phyloP scores from a whole-genome alignment of 495 filamentous ascomycete genomes.

The Amorphotheca resinae region DNA sequence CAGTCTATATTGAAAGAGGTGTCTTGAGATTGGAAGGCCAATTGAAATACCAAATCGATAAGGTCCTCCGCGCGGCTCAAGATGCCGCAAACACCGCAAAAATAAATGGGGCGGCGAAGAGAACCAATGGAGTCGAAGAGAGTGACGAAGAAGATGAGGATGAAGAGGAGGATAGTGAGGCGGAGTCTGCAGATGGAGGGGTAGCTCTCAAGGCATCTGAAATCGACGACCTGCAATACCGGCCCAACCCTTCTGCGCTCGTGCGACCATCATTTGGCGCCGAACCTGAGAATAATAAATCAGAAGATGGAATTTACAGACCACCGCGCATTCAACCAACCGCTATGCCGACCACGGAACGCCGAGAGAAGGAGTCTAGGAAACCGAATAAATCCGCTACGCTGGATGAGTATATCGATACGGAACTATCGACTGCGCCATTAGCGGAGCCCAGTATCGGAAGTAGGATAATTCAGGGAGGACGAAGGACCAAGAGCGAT shows the following conservation, averaged over 20 bases:
- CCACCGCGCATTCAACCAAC: slow-evolving; percentile 77
- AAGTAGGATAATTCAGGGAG: slow-evolving; percentile 60
- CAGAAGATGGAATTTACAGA: slow-evolving; percentile 56
- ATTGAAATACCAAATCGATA: slow-evolving; percentile 79
- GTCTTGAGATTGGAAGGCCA: slow-evolving; percentile 78
- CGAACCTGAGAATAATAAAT: slow-evolving; percentile 22
- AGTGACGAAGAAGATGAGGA: slow-evolving; percentile 29
- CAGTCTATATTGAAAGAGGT: slow-evolving; percentile 82
- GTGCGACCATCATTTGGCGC: slow-evolving; percentile 28
- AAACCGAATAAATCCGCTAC: slow-evolving; percentile 54
- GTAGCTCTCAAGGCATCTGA: slow-evolving; percentile 16
- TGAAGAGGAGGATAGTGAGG: slow-evolving; percentile 19
- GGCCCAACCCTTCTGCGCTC: slow-evolving; percentile 51
- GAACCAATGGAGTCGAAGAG: slow-evolving; percentile 4
- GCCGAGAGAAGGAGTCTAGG: slow-evolving; percentile 41
- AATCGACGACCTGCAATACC: slow-evolving; percentile 52
- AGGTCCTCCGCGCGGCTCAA: slow-evolving; percentile 75
- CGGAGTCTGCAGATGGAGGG: slow-evolving; percentile 11
- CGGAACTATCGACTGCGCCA: slow-evolving; percentile 67
- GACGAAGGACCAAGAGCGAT: slow-evolving; percentile 59
- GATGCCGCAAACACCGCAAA: slow-evolving; percentile 32
- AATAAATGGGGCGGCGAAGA: slow-evolving; percentile 21
- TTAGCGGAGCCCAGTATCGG: slow-evolving; percentile 73
- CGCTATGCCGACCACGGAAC: slow-evolving; percentile 46
- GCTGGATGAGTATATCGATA: slow-evolving; percentile 73